These are phyloP conservation scores for Globisporangium megalacanthum DNA, from an alignment of 352 stramenopile species.

Conservation along the genomic window DNA sequence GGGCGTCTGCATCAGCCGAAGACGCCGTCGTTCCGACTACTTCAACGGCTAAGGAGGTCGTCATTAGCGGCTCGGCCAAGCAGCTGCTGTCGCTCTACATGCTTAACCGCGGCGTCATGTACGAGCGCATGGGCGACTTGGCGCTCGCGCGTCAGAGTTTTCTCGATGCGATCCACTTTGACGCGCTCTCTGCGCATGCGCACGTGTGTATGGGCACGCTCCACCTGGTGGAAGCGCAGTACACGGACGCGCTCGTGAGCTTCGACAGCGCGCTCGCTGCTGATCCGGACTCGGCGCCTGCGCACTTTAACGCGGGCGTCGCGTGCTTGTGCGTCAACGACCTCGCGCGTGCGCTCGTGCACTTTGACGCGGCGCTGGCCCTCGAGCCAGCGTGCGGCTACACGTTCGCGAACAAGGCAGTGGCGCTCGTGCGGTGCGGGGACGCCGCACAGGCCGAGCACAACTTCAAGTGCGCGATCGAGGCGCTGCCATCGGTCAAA, in stretches of 20 bases:
- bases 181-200: slow-evolving; percentile 45
- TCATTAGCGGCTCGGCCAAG: slow-evolving; percentile 48
- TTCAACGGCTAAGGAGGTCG: slow-evolving; percentile 10
- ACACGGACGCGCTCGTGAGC: slow-evolving; percentile 22
- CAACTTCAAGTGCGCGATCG: slow-evolving; percentile 62
- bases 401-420: slow-evolving; percentile 60
- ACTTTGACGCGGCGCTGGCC: slow-evolving; percentile 49
- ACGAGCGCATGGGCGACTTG: slow-evolving; percentile 46
- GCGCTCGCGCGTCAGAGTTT: slow-evolving; percentile 51
- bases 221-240: slow-evolving; percentile 31
- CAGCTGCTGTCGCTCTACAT: slow-evolving; percentile 67
- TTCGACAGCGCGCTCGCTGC: slow-evolving; percentile 45
- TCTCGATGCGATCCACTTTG: slow-evolving; percentile 57
- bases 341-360: slow-evolving; percentile 21
- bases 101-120: slow-evolving; percentile 61
- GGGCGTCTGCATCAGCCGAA: neutral
- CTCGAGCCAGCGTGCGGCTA: slow-evolving; percentile 59
- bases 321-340: slow-evolving; percentile 34
- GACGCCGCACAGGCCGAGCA: slow-evolving; percentile 35
- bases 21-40: neutral
- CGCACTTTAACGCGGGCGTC: slow-evolving; percentile 56
- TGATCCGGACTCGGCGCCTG: slow-evolving; percentile 44
- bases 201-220: slow-evolving; percentile 65
- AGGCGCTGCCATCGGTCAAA: slow-evolving; percentile 55
- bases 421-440: slow-evolving; percentile 33